Base-by-base conservation (phyloP, 2,329 filamentous ascomycete species). In the Venturia pyrina region DNA sequence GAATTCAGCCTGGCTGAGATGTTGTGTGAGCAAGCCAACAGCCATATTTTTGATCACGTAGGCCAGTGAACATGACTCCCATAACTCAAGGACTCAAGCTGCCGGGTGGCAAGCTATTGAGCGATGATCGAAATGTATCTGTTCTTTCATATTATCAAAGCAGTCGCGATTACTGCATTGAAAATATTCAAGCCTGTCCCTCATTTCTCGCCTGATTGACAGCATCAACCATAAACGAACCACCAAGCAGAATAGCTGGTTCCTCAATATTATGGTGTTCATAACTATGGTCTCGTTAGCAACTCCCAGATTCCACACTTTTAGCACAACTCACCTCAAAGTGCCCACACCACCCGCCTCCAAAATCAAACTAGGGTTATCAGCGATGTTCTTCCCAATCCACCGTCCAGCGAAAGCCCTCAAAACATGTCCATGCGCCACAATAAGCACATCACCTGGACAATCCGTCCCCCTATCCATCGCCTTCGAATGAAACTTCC, bases 291-390 rank as follows among this genome's bases (percentile, higher is more conserved):
- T 24, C 13, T 28, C 11, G 40, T 21, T 57, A 43, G 32, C 37
- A 15, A 44, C 19, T 63, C 37, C 13, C 21, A 40, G 40, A 32
- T 28, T 37, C 7, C 17, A 2, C 21, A 21, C 32, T 11, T 3
- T 15, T 53, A 43, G 62, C n/a, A 8, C 7, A n/a, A 68, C 79
- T 73, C 72, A 89, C 87, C 89, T 93, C 70, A 96, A 74, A 1
- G 89, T 90, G 0, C 89, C 90, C 0, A 95, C 87, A 70, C 90
- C 91, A n/a, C 91, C 91, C 6, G 91, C 89, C 73, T 95, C 90
- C 64, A 96, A 80, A 71, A 96, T 80, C 71, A 96, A 85, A 1
- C 86, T 83, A 46, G 90, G 85, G 0, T 87, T 89, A 65, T 89
- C 86, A 61, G 85, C 83, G 64, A 96, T 77, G 3, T 83, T 81